Base-by-base conservation (phyloP, 2,329 filamentous ascomycete genomes). In the Huntiella abstrusa region DNA sequence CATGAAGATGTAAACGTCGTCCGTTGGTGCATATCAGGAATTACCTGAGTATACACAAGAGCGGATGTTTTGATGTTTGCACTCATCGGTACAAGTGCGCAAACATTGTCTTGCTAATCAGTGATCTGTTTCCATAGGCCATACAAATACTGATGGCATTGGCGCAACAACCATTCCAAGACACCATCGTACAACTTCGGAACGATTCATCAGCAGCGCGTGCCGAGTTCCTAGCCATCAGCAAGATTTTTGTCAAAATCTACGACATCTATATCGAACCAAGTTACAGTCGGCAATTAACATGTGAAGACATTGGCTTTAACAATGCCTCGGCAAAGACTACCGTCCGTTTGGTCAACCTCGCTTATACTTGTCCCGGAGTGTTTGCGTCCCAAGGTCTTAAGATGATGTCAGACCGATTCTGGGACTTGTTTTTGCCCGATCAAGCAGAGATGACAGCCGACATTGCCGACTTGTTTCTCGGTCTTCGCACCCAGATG, bases 361-460 rank as follows among this genome's bases (percentile, higher is more conserved):
- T 50, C 28, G 46, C 49, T 3, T 49, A 45, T 37, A 44, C 48
- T 39, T 51, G 42, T 43, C 36, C 38, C 33, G 28, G 42, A 39
- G 45, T 51, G 34, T 47, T 48, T 42, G 51, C 52, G 41, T 50
- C 52, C 22, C 35, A 43, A 17, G 48, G 48, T 42, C 66, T 71
- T 35, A 59, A 68, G n/a, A 55, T 60, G 15, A 56, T 65, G 16
- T 62, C 70, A 50, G 62, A 65, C 44, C 61, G 63, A 15, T 64
- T 64, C 40, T 58, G 63, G 41, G 60, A 64, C 43, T 62, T 67
- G 1, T 67, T 69, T 11, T 62, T 51, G 6, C 49, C 47, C 1
- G 46, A 49, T 12, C 43, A 48, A 33, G 43, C 49, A 6, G 49
- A 47, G 22, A 15, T 51, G 32, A 47, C 49, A 8, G 42, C 46